Evolutionary conservation across 768 basidiomycete genomes (phyloP).

Genomic region (Boletus edulis): DNA sequence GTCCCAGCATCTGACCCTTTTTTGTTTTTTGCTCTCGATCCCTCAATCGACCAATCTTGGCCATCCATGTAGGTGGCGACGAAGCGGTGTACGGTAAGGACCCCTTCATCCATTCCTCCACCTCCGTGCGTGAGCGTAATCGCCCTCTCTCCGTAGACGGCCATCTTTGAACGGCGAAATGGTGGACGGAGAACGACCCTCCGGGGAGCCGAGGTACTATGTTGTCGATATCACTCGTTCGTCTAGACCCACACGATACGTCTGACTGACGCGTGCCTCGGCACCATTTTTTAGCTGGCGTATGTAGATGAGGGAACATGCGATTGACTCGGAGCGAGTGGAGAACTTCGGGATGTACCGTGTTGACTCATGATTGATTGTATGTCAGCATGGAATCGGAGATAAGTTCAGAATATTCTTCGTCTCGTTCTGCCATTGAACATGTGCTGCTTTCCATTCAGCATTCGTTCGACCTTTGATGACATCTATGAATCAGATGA

Average conservation of each 20-base stretch:
- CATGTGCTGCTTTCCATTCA: too few relatives aligned
- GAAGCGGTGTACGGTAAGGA: slow-evolving; percentile 41
- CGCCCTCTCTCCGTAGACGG: slow-evolving; percentile 28
- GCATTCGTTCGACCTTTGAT: too few relatives aligned
- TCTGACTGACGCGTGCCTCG: neutral
- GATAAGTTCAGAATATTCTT: too few relatives aligned
- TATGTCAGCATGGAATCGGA: too few relatives aligned
- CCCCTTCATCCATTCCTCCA: too few relatives aligned
- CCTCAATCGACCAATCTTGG: neutral
- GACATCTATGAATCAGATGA: too few relatives aligned
- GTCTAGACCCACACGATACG: too few relatives aligned
- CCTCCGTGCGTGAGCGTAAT: neutral
- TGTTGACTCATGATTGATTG: too few relatives aligned
- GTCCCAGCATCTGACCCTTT: too few relatives aligned
- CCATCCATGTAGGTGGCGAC: slow-evolving; percentile 38
- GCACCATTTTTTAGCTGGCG: slow-evolving; percentile 19
- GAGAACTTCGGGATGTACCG: too few relatives aligned
- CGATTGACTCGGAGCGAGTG: slow-evolving; percentile 4
- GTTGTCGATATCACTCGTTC: neutral
- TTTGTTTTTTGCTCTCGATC: neutral
- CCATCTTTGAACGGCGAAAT: slow-evolving; percentile 49
- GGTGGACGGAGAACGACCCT: slow-evolving; percentile 46
- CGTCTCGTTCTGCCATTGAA: too few relatives aligned
- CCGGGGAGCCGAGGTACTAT: slow-evolving; percentile 30
- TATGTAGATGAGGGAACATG: slow-evolving; percentile 37